Percentiles rank a stretch among this genome's conserved stretches.
Conservation (phyloP, 2,329 filamentous ascomycete genomes). For the Cytospora leucostoma region DNA sequence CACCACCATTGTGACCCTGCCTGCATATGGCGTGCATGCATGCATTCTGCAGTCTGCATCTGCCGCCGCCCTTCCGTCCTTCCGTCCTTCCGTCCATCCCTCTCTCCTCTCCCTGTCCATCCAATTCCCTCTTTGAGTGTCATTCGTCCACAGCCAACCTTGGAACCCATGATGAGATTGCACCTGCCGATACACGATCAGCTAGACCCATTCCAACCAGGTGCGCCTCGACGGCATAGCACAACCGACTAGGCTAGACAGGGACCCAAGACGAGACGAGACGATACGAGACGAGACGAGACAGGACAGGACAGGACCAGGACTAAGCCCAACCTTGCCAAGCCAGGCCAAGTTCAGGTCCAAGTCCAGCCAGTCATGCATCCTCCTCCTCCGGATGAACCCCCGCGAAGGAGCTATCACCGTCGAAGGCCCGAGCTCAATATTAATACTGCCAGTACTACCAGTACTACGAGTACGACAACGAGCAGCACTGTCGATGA, state of each 20-base stretch:
- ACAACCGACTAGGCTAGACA: background rate
- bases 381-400: background rate
- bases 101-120: background rate
- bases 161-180: conserved; percentile 1
- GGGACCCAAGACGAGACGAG: no score
- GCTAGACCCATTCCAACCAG: background rate
- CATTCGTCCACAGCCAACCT: background rate
- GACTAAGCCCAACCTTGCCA: background rate
- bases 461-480: background rate
- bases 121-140: background rate
- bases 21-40: background rate
- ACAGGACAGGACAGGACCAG: background rate
- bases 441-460: conserved; percentile 36
- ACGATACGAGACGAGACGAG: no score
- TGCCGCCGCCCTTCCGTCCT: background rate
- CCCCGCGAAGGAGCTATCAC: conserved; percentile 24
- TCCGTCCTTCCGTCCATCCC: background rate
- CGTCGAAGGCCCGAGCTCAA: conserved; percentile 42
- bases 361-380: background rate
- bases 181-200: background rate
- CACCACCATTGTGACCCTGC: background rate
- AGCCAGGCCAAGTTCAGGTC: no score
- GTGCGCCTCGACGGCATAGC: background rate
- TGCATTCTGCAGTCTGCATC: background rate
- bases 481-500: no score